These are phyloP conservation scores for Daldinia decipiens DNA, from an alignment of 495 filamentous ascomycete genomes.

Conservation along the genomic window DNA sequence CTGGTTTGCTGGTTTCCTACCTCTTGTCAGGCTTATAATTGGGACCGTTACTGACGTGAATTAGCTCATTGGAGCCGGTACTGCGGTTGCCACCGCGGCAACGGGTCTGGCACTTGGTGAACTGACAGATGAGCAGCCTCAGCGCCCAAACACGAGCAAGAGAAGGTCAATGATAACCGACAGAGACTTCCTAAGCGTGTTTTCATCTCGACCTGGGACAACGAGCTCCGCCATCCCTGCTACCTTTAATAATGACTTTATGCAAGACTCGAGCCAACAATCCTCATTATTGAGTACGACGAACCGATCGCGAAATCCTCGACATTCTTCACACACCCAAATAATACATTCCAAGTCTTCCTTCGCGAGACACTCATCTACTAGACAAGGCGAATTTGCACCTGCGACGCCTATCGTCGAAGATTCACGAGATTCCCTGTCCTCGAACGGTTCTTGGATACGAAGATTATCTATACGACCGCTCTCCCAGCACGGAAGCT, in stretches of 20 bases:
- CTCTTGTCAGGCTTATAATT: conserved; percentile 17
- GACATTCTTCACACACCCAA: conserved; percentile 50
- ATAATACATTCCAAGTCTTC: conserved; percentile 48
- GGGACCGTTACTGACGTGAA: conserved; percentile 33
- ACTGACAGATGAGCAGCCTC: conserved; percentile 44
- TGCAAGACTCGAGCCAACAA: conserved; percentile 47
- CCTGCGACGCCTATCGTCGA: conserved; percentile 50
- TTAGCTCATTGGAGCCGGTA: conserved; percentile 68
- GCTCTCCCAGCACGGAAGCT: conserved; percentile 77
- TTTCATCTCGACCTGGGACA: conserved; percentile 55
- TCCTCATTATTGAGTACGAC: conserved; percentile 47
- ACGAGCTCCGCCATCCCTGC: conserved; percentile 47
- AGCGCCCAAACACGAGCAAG: conserved; percentile 50
- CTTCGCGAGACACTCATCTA: conserved; percentile 57
- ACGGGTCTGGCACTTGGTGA: conserved; percentile 65
- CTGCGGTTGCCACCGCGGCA: conserved; percentile 68
- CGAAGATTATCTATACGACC: conserved; percentile 75
- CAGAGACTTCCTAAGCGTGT: conserved; percentile 51
- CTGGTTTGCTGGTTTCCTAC: conserved; percentile 3
- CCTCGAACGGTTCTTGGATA: conserved; percentile 77
- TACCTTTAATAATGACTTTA: conserved; percentile 50
- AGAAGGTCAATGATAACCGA: conserved; percentile 56
- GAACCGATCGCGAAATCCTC: conserved; percentile 43
- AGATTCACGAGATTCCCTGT: conserved; percentile 59
- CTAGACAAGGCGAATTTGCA: conserved; percentile 51